Conservation (phyloP, 352 stramenopile species). For the Phytophthora melonis region DNA sequence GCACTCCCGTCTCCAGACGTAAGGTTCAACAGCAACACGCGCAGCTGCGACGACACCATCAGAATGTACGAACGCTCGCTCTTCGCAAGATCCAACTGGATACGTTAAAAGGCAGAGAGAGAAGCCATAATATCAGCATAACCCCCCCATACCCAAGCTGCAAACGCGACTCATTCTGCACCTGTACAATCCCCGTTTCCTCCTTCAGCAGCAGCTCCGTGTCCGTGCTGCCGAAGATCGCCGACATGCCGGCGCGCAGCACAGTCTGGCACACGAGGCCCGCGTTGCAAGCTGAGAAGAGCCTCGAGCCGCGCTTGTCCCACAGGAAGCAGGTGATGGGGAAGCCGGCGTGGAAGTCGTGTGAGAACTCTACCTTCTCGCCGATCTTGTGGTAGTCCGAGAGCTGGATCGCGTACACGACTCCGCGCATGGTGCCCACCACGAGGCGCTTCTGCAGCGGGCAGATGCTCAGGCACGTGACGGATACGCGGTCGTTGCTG, state of each 20-base stretch:
- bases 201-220: constrained; percentile 89
- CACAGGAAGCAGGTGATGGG: constrained; percentile 86
- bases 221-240: constrained; percentile 83
- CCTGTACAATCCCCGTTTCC: constrained; percentile 88
- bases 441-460: constrained; percentile 84
- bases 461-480: constrained; percentile 85
- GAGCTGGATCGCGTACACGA: constrained; percentile 85
- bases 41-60: constrained; percentile 86
- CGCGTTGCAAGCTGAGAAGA: constrained; percentile 87
- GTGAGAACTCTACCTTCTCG: constrained; percentile 89
- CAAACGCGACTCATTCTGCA: background rate
- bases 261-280: constrained; percentile 83
- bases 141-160: background rate
- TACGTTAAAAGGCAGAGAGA: background rate
- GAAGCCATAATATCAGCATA: constrained; percentile 10
- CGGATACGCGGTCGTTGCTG: constrained; percentile 71
- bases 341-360: constrained; percentile 86
- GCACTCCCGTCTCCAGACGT: constrained; percentile 72
- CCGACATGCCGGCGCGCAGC: constrained; percentile 81
- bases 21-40: constrained; percentile 83
- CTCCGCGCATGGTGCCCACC: constrained; percentile 78
- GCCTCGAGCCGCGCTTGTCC: constrained; percentile 68
- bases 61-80: constrained; percentile 68
- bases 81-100: constrained; percentile 72
- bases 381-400: constrained; percentile 90